These are phyloP conservation scores for Hypomontagnella submonticulosa DNA, from an alignment of 495 filamentous ascomycete species.

Conservation along the genomic window DNA sequence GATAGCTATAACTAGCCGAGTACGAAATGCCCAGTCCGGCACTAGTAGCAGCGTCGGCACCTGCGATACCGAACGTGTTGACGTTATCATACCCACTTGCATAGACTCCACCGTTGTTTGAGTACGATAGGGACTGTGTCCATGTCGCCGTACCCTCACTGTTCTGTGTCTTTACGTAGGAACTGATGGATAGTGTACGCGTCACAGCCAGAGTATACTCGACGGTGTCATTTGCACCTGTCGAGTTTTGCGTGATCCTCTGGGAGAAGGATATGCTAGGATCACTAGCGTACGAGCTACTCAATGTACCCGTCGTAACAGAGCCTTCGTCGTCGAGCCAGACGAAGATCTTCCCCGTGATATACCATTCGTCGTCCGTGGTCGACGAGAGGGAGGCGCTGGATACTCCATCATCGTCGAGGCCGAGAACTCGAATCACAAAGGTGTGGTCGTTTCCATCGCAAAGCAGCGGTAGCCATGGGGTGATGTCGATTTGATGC, in stretches of 20 bases:
- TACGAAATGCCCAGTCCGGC: constrained; percentile 47
- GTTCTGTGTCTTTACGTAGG: constrained; percentile 62
- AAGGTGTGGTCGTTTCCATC: constrained; percentile 75
- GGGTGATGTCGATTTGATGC: constrained; percentile 88
- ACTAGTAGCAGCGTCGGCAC: constrained; percentile 63
- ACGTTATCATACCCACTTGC: constrained; percentile 68
- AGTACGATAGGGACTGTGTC: constrained; percentile 70
- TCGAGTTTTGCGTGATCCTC: constrained; percentile 55
- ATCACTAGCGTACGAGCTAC: constrained; percentile 17
- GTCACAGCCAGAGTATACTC: constrained; percentile 68
- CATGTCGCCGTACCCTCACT: constrained; percentile 61
- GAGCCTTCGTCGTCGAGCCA: constrained; percentile 69
- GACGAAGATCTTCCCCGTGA: constrained; percentile 88
- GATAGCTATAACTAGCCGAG: constrained; percentile 68
- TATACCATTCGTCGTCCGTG: constrained; percentile 78
- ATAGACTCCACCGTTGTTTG: constrained; percentile 68
- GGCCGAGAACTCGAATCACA: constrained; percentile 74
- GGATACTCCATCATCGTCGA: constrained; percentile 64
- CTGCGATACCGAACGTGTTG: constrained; percentile 71
- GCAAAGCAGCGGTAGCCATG: constrained; percentile 78
- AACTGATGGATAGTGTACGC: constrained; percentile 66
- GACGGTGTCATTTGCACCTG: constrained; percentile 70
- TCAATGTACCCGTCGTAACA: constrained; percentile 65
- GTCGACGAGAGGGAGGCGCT: constrained; percentile 64
- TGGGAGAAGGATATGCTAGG: constrained; percentile 56